Evolutionary conservation across 2,329 filamentous ascomycete genomes (phyloP).

Genomic region (Aureobasidium vineae): DNA sequence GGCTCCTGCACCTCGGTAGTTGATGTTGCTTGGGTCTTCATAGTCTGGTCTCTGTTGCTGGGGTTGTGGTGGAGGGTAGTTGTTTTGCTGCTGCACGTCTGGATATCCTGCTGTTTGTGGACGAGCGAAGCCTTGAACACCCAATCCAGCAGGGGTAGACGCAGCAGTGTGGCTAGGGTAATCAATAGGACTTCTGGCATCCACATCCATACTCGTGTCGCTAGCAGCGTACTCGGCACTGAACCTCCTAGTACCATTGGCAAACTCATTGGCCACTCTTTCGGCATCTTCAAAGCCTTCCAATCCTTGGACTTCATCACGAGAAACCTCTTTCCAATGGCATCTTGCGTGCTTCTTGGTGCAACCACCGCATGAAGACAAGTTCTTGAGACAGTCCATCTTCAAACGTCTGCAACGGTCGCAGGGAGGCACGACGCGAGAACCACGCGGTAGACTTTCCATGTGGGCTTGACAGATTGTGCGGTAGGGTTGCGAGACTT

Average conservation of each 20-base stretch:
- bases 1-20: background rate
- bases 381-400: constrained; percentile 79
- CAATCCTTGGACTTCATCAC: constrained; percentile 58
- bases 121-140: background rate
- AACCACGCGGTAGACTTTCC: constrained; percentile 71
- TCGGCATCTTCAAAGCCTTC: constrained; percentile 33
- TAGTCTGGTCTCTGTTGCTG: background rate
- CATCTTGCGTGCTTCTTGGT: constrained; percentile 90
- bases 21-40: background rate
- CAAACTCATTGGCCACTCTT: background rate
- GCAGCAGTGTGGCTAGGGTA: background rate
- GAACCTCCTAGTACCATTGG: constrained; percentile 28
- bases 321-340: constrained; percentile 76
- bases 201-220: background rate
- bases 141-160: background rate
- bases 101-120: background rate
- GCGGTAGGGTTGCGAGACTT: constrained; percentile 40
- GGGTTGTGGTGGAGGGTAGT: background rate
- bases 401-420: constrained; percentile 77
- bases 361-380: constrained; percentile 82
- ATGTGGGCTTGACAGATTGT: constrained; percentile 56
- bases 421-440: constrained; percentile 75
- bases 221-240: background rate
- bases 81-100: background rate
- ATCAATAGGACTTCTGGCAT: background rate